Evolutionary conservation across 192 early-diverging fungal species (phyloP).

Genomic region (Coemansia sp.): DNA sequence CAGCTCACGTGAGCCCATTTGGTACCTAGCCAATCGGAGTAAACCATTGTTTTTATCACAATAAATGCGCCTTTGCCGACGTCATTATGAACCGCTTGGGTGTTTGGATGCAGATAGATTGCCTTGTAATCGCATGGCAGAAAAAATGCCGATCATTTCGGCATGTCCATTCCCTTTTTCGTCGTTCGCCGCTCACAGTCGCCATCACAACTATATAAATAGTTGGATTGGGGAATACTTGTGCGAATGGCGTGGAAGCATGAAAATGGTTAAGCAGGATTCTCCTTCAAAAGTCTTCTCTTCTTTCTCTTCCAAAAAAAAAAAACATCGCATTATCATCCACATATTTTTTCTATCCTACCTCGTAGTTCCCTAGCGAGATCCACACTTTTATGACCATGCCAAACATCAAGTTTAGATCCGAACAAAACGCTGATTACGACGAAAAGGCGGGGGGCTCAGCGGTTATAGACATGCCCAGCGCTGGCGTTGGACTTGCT

Average conservation of each 20-base stretch:
- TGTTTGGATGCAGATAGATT: neutral
- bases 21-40: neutral
- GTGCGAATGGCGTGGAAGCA: neutral
- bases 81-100: neutral
- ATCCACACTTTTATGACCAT: constrained; percentile 6
- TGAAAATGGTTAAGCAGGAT: neutral
- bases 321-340: neutral
- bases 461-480: constrained; percentile 43
- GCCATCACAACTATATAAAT: neutral
- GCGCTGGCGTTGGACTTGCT: constrained; percentile 22
- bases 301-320: neutral
- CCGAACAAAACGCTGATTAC: neutral
- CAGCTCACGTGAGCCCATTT: neutral
- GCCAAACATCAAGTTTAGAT: constrained; percentile 37
- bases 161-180: too few relatives aligned
- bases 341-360: neutral
- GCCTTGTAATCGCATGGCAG: neutral
- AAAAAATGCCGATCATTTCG: neutral
- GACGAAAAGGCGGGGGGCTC: constrained; percentile 23
- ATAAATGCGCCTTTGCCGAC: neutral
- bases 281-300: neutral
- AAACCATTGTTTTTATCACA: neutral
- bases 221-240: neutral
- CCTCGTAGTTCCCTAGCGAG: neutral
- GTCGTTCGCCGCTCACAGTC: neutral